These are phyloP conservation scores for Lentinula edodes DNA, from an alignment of 768 basidiomycete genomes.

Conservation along the genomic window DNA sequence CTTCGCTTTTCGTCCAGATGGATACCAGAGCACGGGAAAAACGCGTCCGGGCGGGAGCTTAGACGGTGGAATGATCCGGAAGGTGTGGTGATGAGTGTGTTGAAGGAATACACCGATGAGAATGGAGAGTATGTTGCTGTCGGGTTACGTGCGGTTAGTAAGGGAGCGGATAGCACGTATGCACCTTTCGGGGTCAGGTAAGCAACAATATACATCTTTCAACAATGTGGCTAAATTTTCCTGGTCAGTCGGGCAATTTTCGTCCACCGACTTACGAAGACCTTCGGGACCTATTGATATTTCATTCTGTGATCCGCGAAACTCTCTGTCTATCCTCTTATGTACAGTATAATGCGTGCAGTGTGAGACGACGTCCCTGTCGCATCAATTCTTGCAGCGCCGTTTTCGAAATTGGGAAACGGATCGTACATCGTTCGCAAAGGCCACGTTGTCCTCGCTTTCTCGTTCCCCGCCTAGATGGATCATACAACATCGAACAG, in stretches of 20 bases:
- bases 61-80: slow-evolving; percentile 60
- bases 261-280: slow-evolving; percentile 60
- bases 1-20: slow-evolving; percentile 60
- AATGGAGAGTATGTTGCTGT: slow-evolving; percentile 89
- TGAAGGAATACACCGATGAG: slow-evolving; percentile 68
- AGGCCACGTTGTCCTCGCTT: slow-evolving; percentile 65
- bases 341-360: slow-evolving; percentile 35
- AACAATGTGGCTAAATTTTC: slow-evolving; percentile 20
- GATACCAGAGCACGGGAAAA: slow-evolving; percentile 60
- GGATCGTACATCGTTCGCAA: slow-evolving; percentile 60
- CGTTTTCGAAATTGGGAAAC: slow-evolving; percentile 34
- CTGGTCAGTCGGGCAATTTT: no score
- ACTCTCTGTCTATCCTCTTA: slow-evolving; percentile 48
- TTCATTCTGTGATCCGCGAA: slow-evolving; percentile 64
- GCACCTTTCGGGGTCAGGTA: slow-evolving; percentile 96
- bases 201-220: slow-evolving; percentile 11
- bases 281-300: slow-evolving; percentile 57
- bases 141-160: slow-evolving; percentile 92
- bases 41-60: slow-evolving; percentile 52
- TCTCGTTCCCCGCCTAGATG: slow-evolving; percentile 60
- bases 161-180: slow-evolving; percentile 94
- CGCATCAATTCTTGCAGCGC: slow-evolving; percentile 56
- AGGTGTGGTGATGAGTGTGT: slow-evolving; percentile 76
- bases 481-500: slow-evolving; percentile 61
- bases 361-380: slow-evolving; percentile 61